Conservation (phyloP, 495 filamentous ascomycete species). For the Penicillium psychrofluorescens region DNA sequence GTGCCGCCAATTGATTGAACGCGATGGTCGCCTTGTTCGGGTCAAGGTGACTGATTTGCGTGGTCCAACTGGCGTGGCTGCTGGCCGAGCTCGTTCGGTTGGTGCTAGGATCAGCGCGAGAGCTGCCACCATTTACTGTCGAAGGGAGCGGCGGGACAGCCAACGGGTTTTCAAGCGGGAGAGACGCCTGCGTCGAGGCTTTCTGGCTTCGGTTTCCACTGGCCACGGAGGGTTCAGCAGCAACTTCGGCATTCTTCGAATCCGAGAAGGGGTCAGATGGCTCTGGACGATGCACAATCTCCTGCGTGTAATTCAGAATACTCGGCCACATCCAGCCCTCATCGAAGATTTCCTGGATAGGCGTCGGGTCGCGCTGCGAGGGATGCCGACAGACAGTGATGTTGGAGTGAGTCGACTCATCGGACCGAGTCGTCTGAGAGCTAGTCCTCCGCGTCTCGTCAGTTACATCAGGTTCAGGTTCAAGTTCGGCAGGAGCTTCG, state of each 20-base stretch:
- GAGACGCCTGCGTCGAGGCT: too few relatives aligned
- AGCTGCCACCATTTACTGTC: background rate
- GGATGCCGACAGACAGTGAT: conserved; percentile 25
- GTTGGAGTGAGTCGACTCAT: conserved; percentile 21
- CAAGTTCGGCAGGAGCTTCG: background rate
- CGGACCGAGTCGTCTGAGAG: conserved; percentile 18
- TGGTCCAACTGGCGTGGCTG: conserved; percentile 8
- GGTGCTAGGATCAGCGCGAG: background rate
- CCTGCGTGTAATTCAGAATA: conserved; percentile 5
- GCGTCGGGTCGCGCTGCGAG: conserved; percentile 15
- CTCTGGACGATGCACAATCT: conserved; percentile 2
- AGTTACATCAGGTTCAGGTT: background rate
- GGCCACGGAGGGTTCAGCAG: background rate
- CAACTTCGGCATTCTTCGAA: conserved; percentile 2
- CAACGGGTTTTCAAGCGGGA: too few relatives aligned
- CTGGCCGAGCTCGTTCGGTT: background rate
- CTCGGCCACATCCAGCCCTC: conserved; percentile 6
- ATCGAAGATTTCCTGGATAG: conserved; percentile 6
- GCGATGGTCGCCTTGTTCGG: conserved; percentile 10
- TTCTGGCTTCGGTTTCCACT: conserved; percentile 3
- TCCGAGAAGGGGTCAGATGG: conserved; percentile 21
- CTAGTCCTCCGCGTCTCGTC: conserved; percentile 17
- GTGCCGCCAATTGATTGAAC: conserved; percentile 21
- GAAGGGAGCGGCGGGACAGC: too few relatives aligned
- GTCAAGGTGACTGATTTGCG: conserved; percentile 13